Evolutionary conservation across 768 basidiomycete species (phyloP), one percentile per base, ranked within the genome.

Genomic region (Pholiota conissans): DNA sequence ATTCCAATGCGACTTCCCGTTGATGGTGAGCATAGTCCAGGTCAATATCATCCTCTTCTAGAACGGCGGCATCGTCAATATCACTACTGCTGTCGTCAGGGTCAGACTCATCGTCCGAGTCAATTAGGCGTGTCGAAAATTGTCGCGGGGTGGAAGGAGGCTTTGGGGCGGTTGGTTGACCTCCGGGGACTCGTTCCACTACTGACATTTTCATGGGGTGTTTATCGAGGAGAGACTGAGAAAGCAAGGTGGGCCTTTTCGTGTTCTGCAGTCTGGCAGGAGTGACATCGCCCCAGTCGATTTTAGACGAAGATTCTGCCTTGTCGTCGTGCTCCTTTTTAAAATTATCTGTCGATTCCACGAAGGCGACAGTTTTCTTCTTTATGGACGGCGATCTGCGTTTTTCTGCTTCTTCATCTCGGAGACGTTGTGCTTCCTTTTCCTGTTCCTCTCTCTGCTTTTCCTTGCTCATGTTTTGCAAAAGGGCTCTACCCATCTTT

Each of bases 401-500:
- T 50, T 60, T 62, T 39, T 68, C 65, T 46, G 56, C 62, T 56
- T 63, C 62, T 46, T 71, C 70, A n/a, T 73, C 71, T 27, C 64
- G 68, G 22, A 73, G 66, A 50, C 74, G 69, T 51, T 72, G 66
- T 1, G 65, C 68, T 49, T 69, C 69, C n/a, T 57, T 64, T 55
- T 67, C 74, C 50, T 71, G 70, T 27, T 76, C 73, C 32, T 73
- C 78, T 34, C 71, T 64, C 55, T 76, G 75, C 51, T 70, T 75
- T 16, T 75, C 69, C 45, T 78, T 70, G 5, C 76, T 70, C 55
- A 81, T 66, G 55, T 79, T 79, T 46, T 70, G 69, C 37, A 91
- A 57, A 35, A 92, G 74, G 0, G 88, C 84, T 62, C 79, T 84
- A 2, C 89, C 90, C 88, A 93, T 90, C 73, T 84, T 89, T 76